Evolutionary conservation across 306 rosid genomes (phyloP).

Genomic region (Cucumis melo): DNA sequence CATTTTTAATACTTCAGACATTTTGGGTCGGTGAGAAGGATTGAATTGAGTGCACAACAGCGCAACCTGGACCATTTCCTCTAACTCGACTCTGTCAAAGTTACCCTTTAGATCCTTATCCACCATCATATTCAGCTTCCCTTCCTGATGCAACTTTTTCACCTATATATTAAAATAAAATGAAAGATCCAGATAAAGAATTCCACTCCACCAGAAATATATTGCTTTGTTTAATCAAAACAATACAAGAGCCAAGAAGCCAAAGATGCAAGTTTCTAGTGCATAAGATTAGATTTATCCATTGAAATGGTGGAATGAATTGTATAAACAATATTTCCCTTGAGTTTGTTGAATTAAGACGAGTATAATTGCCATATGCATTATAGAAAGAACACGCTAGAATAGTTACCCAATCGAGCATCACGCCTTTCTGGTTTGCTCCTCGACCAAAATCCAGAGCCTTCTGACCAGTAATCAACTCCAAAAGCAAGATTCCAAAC

Average conservation of each 20-base stretch:
- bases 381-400: not conserved
- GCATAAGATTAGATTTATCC: not conserved
- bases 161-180: constrained; percentile 31
- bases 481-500: constrained; percentile 88
- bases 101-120: constrained; percentile 75
- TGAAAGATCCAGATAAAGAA: not conserved
- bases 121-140: constrained; percentile 64
- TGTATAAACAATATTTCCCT: not conserved
- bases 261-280: not conserved
- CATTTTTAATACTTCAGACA: constrained; percentile 94
- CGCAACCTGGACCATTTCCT: constrained; percentile 94
- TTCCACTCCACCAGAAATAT: not conserved
- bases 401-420: constrained; percentile 85
- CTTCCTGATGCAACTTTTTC: constrained; percentile 78
- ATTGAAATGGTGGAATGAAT: not conserved
- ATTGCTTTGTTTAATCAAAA: not conserved
- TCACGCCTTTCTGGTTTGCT: constrained; percentile 86
- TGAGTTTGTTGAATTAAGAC: not conserved
- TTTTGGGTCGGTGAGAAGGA: constrained; percentile 80
- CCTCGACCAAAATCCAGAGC: constrained; percentile 93
- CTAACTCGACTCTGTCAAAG: constrained; percentile 60
- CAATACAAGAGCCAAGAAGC: not conserved
- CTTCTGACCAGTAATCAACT: constrained; percentile 88
- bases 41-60: constrained; percentile 82
- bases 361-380: not conserved